Base-by-base conservation (phyloP, 768 basidiomycete species). In the Suillus hirtellus region DNA sequence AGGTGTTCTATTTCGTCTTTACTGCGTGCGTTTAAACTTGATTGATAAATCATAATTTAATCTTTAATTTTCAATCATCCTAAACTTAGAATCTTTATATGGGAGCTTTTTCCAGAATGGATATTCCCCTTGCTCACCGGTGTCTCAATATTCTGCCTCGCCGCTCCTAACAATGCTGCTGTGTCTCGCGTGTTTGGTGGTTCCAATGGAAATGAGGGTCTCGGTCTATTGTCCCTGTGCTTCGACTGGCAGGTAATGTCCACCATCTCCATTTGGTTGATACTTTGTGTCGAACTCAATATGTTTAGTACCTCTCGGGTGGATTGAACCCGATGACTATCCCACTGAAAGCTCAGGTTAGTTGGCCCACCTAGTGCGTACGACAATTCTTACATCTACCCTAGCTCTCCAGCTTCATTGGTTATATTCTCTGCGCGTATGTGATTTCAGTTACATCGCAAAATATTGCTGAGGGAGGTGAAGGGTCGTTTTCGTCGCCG, bases 101-200 rank as follows among this genome's bases (percentile, higher is more conserved):
- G 80, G 80, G 79, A 80, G 58, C 75, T 77, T 72, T 74, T 79
- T 66, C 76, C 77, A 1, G 78, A 79, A 58, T 73, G 46, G 64
- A 68, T 66, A 65, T 72, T 56, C 67, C 69, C 17, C 61, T 65
- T 69, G 82, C 83, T 86, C 55, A 86, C 85, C 7, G 85, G 84
- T 38, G 76, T 87, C 61, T 83, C 82, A 19, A 79, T 87, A 37
- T 82, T 86, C 73, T 86, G 86, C 66, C 76, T 86, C 31, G 84
- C 80, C 1, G 77, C 80, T 54, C 80, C 79, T 49, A 72, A 86
- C 19, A 83, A 77, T 59, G 67, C 82, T 0, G 78, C 79, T 72
- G 77, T 87, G 63, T 82, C 85, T 0, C 78, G 82, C 34, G 75
- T 87, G 37, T 87, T 88, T 67, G 87, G 87, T 59, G 87, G 87